Evolutionary conservation across 2,329 filamentous ascomycete genomes (phyloP), one percentile per base, ranked within the genome.

Genomic region (Trichoderma asperellum): DNA sequence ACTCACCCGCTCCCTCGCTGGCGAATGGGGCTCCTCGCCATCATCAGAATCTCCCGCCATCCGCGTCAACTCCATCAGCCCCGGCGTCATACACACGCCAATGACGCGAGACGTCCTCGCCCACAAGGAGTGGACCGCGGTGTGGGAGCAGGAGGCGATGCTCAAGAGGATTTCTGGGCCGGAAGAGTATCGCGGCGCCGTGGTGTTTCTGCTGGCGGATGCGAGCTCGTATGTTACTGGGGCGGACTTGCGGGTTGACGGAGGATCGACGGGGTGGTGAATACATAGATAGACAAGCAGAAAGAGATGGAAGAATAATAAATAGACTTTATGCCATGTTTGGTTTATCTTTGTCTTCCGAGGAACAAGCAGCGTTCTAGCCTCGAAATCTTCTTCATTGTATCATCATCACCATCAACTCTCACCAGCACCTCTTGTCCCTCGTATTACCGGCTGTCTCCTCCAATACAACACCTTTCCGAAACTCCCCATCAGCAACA

Each of bases 1-100:
- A 73, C 79, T 87, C 1, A 78, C 79, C 1, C 80, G 84, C 29
- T 84, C 80, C 11, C 76, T 87, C 34, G 83, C 86, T 0, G 84
- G 84, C 72, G 86, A 87, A 75, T 87, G 81, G 85, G 84, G 67
- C 4, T 60, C 52, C 4, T 79, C 60, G 79, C 79, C 34, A 78
- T 80, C 52, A 73, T 71, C 66, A 4, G 1, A n/a, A 24, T 11
- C 16, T 0, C 83, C 77, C 0, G 72, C 77, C 0, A 87, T 88
- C 60, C 79, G 84, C 2, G 85, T 88, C 14, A 88, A 88, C 72
- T 83, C 81, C 55, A 32, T 55, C 55, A 40, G 53, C 32, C 63
- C 63, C 52, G 63, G 63, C 24, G 53, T 67, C 37, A 35, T 69
- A 32, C 24, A 35, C n/a, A 69, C 68, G 18, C 61, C 68, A n/a